Evolutionary conservation across 2,329 filamentous ascomycete species (phyloP).

Genomic region (Cladosporium colombiae): DNA sequence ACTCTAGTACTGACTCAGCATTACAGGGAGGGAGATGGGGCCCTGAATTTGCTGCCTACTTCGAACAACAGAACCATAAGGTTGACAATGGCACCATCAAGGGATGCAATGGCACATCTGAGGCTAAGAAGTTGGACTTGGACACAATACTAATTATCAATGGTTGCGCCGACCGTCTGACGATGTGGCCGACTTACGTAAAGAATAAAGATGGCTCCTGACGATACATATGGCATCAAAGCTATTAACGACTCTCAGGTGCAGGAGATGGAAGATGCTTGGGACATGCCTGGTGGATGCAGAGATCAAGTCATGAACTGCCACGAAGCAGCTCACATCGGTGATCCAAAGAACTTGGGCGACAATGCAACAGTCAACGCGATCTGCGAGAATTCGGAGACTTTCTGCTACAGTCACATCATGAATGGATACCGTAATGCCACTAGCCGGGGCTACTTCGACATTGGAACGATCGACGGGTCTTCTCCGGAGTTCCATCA

Average conservation of each 20-base stretch:
- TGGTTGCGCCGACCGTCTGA: constrained; percentile 55
- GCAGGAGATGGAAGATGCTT: constrained; percentile 46
- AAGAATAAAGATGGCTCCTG: constrained; percentile 49
- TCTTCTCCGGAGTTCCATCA: constrained; percentile 44
- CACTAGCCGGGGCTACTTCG: constrained; percentile 55
- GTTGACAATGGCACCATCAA: constrained; percentile 47
- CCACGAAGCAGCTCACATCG: constrained; percentile 46
- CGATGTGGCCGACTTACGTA: constrained; percentile 47
- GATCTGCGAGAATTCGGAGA: constrained; percentile 49
- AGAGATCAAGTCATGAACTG: constrained; percentile 55
- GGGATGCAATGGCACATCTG: constrained; percentile 32
- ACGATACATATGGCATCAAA: constrained; percentile 59
- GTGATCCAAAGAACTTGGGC: constrained; percentile 52
- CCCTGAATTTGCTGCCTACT: constrained; percentile 58
- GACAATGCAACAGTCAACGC: constrained; percentile 40
- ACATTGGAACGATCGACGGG: constrained; percentile 52
- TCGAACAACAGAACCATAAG: constrained; percentile 60
- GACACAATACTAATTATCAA: constrained; percentile 55
- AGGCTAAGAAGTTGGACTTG: constrained; percentile 41
- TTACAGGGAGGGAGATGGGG: constrained; percentile 59
- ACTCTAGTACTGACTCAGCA: not conserved
- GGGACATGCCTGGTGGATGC: constrained; percentile 52
- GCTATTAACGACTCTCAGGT: constrained; percentile 52
- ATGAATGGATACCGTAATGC: constrained; percentile 46
- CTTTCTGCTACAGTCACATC: constrained; percentile 48